Percentiles rank a stretch among this genome's conserved stretches.
phyloP scores from a whole-genome alignment of 2,329 filamentous ascomycete species.

The Emericellopsis cladophorae region DNA sequence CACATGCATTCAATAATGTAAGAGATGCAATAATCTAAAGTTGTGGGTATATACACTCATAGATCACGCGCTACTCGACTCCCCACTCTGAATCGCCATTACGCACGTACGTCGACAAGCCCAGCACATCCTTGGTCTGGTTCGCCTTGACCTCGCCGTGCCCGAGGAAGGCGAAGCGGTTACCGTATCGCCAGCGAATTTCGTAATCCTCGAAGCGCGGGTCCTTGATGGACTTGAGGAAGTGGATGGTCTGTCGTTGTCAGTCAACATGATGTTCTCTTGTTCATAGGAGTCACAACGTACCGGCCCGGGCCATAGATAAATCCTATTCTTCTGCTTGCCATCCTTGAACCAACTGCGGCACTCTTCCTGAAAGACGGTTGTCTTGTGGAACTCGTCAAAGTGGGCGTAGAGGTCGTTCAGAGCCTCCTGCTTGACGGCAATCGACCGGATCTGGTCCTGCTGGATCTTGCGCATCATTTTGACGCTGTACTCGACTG shows the following conservation, averaged over 20 bases:
- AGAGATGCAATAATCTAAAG: too few relatives aligned
- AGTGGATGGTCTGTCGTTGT: conserved; percentile 17
- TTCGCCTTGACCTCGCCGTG: conserved; percentile 32
- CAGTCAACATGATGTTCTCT: background rate
- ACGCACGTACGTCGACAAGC: conserved; percentile 29
- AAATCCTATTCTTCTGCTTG: conserved; percentile 18
- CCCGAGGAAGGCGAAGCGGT: conserved; percentile 23
- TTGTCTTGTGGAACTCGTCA: conserved; percentile 17
- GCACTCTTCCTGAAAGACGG: conserved; percentile 19
- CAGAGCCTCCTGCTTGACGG: conserved; percentile 18
- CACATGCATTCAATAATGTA: too few relatives aligned
- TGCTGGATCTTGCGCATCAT: conserved; percentile 24
- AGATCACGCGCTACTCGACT: conserved; percentile 17
- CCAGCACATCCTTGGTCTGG: conserved; percentile 20
- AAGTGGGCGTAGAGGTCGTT: conserved; percentile 19
- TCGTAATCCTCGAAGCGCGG: conserved; percentile 18
- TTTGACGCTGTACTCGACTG: conserved; percentile 21
- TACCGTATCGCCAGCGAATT: conserved; percentile 18
- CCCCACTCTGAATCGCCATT: conserved; percentile 29
- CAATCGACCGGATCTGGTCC: conserved; percentile 19
- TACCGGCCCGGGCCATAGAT: conserved; percentile 19
- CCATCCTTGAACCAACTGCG: conserved; percentile 21
- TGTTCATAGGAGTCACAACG: conserved; percentile 2
- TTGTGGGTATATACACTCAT: too few relatives aligned
- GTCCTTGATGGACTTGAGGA: conserved; percentile 21